phyloP scores from a whole-genome alignment of 805 yeast species.

The Candida piceae region DNA sequence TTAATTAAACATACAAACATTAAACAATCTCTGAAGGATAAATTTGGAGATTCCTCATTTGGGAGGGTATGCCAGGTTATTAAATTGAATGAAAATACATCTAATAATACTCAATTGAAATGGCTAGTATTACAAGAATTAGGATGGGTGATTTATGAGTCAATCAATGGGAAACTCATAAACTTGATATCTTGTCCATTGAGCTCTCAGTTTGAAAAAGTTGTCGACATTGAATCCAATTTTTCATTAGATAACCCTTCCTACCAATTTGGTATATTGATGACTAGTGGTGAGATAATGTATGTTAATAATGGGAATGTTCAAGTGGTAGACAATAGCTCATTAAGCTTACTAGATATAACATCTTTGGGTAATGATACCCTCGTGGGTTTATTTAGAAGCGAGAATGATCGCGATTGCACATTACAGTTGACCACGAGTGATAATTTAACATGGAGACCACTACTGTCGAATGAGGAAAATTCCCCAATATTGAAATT shows the following conservation, averaged over 20 bases:
- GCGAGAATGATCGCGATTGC: background rate
- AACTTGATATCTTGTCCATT: conserved; percentile 24
- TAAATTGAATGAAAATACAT: conserved; percentile 3
- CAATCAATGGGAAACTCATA: conserved; percentile 5
- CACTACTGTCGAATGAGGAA: background rate
- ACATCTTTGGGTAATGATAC: background rate
- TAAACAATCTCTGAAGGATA: conserved; percentile 3
- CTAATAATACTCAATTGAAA: conserved; percentile 3
- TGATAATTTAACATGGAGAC: background rate
- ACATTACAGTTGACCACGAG: background rate
- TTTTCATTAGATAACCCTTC: too few relatives aligned
- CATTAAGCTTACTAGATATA: conserved; percentile 2
- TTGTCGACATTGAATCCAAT: background rate
- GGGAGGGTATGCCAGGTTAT: conserved; percentile 19
- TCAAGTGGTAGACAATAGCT: conserved; percentile 2
- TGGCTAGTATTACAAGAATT: conserved; percentile 25
- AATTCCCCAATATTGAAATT: too few relatives aligned
- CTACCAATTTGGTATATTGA: conserved; percentile 14
- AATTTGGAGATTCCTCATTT: conserved; percentile 15
- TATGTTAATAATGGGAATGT: conserved; percentile 10
- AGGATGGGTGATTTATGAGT: conserved; percentile 28
- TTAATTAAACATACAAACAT: conserved; percentile 8
- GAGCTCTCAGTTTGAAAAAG: conserved; percentile 14
- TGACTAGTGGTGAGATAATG: conserved; percentile 20
- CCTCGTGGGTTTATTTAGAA: conserved; percentile 8